Conservation (phyloP, 1,284 basidiomycete genomes). For the Ceratobasidium sp. region DNA sequence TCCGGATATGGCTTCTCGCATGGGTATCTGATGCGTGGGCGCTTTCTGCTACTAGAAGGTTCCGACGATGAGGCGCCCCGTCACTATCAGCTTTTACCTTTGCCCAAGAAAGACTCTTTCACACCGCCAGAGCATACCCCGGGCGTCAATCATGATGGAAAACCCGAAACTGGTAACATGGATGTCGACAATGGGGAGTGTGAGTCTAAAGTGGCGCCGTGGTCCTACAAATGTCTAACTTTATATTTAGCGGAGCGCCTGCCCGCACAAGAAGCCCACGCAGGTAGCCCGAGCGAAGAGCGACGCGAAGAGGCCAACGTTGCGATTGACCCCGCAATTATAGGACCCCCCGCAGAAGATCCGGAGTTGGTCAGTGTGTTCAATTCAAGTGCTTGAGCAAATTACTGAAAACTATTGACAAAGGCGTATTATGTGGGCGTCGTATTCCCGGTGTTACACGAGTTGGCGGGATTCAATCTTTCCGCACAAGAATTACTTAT, state of each 20-base stretch:
- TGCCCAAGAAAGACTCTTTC: constrained; percentile 22
- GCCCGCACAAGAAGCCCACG: not conserved
- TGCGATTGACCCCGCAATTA: constrained; percentile 4
- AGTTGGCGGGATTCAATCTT: constrained; percentile 38
- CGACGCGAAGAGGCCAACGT: not conserved
- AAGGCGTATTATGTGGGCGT: constrained; percentile 32
- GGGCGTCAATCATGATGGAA: constrained; percentile 21
- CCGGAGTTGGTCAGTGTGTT: constrained; percentile 30
- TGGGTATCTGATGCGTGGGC: not conserved
- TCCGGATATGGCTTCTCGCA: not conserved
- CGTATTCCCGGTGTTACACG: constrained; percentile 27
- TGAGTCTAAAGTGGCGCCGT: not conserved
- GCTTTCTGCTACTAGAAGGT: constrained; percentile 10
- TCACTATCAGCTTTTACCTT: constrained; percentile 35
- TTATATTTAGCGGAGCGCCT: constrained; percentile 19
- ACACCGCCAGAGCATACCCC: not conserved
- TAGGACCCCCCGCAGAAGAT: constrained; percentile 14
- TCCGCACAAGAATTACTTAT: constrained; percentile 30
- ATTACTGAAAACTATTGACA: too few relatives aligned
- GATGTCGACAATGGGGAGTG: constrained; percentile 22
- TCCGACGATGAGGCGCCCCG: constrained; percentile 36
- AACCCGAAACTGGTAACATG: constrained; percentile 14
- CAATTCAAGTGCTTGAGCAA: not conserved
- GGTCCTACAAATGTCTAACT: not conserved
- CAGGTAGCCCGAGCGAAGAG: not conserved